Evolutionary conservation across 768 basidiomycete genomes (phyloP).

Genomic region (Pleurotus tuber-regium): DNA sequence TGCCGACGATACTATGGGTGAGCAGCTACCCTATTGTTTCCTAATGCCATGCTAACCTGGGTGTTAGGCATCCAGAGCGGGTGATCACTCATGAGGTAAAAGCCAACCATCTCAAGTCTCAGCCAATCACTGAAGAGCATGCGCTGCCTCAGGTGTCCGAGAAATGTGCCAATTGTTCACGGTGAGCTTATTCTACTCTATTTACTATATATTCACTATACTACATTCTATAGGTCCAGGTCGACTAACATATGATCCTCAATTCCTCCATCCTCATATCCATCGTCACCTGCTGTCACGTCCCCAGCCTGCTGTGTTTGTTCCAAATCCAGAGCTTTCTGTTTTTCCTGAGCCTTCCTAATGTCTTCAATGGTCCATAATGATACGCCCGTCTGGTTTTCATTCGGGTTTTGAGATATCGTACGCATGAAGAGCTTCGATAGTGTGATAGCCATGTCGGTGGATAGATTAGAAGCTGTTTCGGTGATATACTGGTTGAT

Average conservation of each 20-base stretch:
- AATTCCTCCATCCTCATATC: slow-evolving; percentile 68
- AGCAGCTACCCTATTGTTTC: background rate
- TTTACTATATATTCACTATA: slow-evolving; percentile 9
- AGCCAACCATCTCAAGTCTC: slow-evolving; percentile 3
- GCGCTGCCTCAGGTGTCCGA: slow-evolving; percentile 28
- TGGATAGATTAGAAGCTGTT: slow-evolving; percentile 94
- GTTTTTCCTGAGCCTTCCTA: slow-evolving; percentile 79
- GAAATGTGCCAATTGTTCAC: slow-evolving; percentile 36
- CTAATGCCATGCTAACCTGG: background rate
- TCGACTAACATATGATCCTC: slow-evolving; percentile 61
- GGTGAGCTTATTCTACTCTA: slow-evolving; percentile 3
- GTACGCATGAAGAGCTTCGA: slow-evolving; percentile 96
- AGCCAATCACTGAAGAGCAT: slow-evolving; percentile 15
- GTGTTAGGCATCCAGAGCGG: slow-evolving; percentile 48
- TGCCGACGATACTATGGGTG: slow-evolving; percentile 58
- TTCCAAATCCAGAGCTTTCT: slow-evolving; percentile 60
- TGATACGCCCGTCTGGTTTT: slow-evolving; percentile 92
- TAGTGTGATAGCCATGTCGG: slow-evolving; percentile 93
- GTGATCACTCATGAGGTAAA: slow-evolving; percentile 42
- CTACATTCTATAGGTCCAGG: slow-evolving; percentile 34
- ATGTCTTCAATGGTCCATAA: slow-evolving; percentile 95
- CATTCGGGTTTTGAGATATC: slow-evolving; percentile 98
- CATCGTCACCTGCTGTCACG: slow-evolving; percentile 49
- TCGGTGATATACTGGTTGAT: slow-evolving; percentile 99
- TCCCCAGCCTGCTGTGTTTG: slow-evolving; percentile 38